These are phyloP conservation scores for Lentinula boryana DNA, from an alignment of 768 basidiomycete genomes.

Conservation along the genomic window DNA sequence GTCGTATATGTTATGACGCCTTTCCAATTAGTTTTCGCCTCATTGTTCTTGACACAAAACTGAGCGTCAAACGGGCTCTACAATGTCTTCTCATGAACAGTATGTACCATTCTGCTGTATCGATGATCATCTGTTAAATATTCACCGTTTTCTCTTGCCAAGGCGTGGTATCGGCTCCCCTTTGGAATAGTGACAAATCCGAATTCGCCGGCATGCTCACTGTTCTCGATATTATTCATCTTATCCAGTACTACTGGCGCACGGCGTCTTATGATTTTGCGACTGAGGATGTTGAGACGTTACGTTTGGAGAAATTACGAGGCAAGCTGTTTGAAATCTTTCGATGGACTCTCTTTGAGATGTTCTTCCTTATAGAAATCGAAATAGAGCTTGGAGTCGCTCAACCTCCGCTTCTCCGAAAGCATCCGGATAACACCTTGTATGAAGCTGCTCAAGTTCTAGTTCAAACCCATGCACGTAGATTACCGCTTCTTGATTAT, in stretches of 20 bases:
- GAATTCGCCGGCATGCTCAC: constrained; percentile 98
- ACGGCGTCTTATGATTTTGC: constrained; percentile 83
- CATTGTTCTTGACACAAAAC: constrained; percentile 93
- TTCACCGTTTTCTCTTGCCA: constrained; percentile 11
- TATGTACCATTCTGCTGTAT: constrained; percentile 18
- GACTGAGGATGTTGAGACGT: constrained; percentile 85
- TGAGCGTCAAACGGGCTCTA: constrained; percentile 93
- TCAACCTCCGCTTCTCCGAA: constrained; percentile 82
- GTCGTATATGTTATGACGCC: constrained; percentile 89
- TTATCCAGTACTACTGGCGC: constrained; percentile 97
- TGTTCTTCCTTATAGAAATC: constrained; percentile 56
- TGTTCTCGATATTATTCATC: constrained; percentile 97
- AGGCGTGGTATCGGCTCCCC: constrained; percentile 97
- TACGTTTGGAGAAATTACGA: constrained; percentile 83
- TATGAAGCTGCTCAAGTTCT: constrained; percentile 87
- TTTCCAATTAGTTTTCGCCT: constrained; percentile 96
- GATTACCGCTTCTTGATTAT: constrained; percentile 88
- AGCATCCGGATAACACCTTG: constrained; percentile 83
- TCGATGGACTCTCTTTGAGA: constrained; percentile 1
- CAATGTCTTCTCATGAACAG: constrained; percentile 83
- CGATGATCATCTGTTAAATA: not conserved
- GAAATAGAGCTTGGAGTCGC: constrained; percentile 90
- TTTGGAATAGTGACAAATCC: constrained; percentile 95
- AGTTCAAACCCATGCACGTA: constrained; percentile 92
- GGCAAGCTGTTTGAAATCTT: constrained; percentile 41